Percentiles rank a stretch among this genome's conserved stretches.
Evolutionary conservation across 805 yeast genomes (phyloP).

Genomic region (Ogataea paraovalis): DNA sequence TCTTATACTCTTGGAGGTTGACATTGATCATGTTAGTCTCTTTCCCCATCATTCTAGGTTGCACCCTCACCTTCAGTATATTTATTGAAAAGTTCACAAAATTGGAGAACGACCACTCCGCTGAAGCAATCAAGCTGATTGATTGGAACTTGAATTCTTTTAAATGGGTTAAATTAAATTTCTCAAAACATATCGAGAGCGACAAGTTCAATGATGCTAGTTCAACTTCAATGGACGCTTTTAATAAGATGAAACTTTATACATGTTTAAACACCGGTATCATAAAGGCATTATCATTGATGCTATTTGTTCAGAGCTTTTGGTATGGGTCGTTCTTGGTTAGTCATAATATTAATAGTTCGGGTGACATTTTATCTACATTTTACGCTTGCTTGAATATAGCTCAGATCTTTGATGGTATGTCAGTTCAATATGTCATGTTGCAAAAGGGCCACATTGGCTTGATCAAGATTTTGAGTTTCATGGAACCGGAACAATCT

Average conservation of each 20-base stretch:
- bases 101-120: slow-evolving; percentile 53
- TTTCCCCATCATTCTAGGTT: slow-evolving; percentile 58
- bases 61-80: slow-evolving; percentile 48
- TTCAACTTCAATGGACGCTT: slow-evolving; percentile 33
- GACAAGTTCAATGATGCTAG: slow-evolving; percentile 36
- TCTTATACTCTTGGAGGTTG: slow-evolving; percentile 80
- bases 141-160: slow-evolving; percentile 69
- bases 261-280: slow-evolving; percentile 54
- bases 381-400: slow-evolving; percentile 76
- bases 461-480: slow-evolving; percentile 44
- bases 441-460: slow-evolving; percentile 76
- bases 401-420: slow-evolving; percentile 54
- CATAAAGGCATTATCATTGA: slow-evolving; percentile 52
- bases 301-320: slow-evolving; percentile 87
- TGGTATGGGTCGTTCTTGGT: slow-evolving; percentile 84
- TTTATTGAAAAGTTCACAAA: slow-evolving; percentile 46
- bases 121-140: slow-evolving; percentile 54
- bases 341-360: slow-evolving; percentile 39
- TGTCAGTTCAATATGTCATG: slow-evolving; percentile 54
- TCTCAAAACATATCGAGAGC: slow-evolving; percentile 52
- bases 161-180: slow-evolving; percentile 56
- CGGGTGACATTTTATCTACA: slow-evolving; percentile 74
- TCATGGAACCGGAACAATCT: background rate
- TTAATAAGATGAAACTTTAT: slow-evolving; percentile 41
- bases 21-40: slow-evolving; percentile 74